Evolutionary conservation across 176 grass and related monocot genomes (phyloP), one percentile per base, ranked within the genome.

Genomic region (Musa acuminata): DNA sequence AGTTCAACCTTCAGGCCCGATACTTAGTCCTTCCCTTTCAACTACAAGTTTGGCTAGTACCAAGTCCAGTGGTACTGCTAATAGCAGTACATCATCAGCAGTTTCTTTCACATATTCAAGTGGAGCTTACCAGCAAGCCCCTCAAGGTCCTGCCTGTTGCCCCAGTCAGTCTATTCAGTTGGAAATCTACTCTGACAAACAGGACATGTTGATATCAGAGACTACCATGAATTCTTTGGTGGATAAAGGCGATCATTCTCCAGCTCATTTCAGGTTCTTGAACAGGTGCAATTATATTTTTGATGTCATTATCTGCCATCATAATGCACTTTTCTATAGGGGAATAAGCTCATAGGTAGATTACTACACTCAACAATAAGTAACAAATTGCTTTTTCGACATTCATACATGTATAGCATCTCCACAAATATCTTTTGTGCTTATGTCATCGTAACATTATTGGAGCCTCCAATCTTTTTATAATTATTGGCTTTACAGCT

Each of bases 271-370:
- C 75, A 81, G 75, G 53, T 89, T 88, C 73, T 86, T 85, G 68
- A 88, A 98, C 78, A 91, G 90, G 88, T 99, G 89, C 67, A 19
- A 13, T 51, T 79, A 73, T 77, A 20, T 49, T 55, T 64, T 50
- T 57, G 72, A 79, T 51, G 22, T 25, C 23, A 58, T 51, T 77
- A 27, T 12, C 8, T 83, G 35, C 23, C n/a, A 75, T 71, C 72
- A 26, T 17, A 11, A 50, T n/a, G 9, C 50, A 25, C 43, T 70
- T 8, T 70, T 70, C 1, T 43, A 43, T 43, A 43, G 35, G 35
- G 35, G 35, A 43, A 43, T 43, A 43, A 4, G 35, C 35, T 43
- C 4, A 4, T 43, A 43, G 35, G 35, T 43, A 43, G 35, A 43
- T 5, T 43, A 43, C 35, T 43, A 43, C 35, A 43, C 35, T 6